Evolutionary conservation across 2,329 filamentous ascomycete species (phyloP).

Genomic region (Tolypocladium endophyticum): DNA sequence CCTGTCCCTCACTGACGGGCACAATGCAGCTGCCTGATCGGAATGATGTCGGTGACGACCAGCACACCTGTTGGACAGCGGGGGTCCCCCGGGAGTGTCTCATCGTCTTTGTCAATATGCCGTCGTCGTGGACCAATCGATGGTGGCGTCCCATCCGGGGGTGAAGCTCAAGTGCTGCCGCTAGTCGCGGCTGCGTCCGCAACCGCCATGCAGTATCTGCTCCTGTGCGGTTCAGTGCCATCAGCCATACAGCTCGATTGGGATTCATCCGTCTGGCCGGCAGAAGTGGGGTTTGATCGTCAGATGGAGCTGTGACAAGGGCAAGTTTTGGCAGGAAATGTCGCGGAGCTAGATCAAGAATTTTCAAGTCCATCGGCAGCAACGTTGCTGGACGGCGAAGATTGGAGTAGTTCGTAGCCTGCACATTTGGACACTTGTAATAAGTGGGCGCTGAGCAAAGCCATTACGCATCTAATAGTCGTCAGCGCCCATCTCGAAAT

Average conservation of each 20-base stretch:
- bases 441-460: background rate
- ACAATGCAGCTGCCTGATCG: background rate
- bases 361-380: background rate
- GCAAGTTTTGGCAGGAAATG: background rate
- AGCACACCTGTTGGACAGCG: background rate
- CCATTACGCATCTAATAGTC: background rate
- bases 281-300: background rate
- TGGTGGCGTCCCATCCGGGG: background rate
- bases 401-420: background rate
- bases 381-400: background rate
- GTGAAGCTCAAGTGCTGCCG: background rate
- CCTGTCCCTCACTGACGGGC: background rate
- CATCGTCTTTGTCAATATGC: background rate
- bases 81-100: background rate
- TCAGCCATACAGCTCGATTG: background rate
- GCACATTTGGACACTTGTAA: background rate
- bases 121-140: slow-evolving; percentile 2
- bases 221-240: background rate
- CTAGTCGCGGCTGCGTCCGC: background rate
- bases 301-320: background rate
- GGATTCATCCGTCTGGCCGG: background rate
- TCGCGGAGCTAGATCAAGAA: background rate
- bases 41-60: background rate
- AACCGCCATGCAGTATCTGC: background rate
- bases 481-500: background rate